Percentiles rank a stretch among this genome's conserved stretches.
phyloP scores from a whole-genome alignment of 805 yeast species.

The Hanseniaspora clermontiae region DNA sequence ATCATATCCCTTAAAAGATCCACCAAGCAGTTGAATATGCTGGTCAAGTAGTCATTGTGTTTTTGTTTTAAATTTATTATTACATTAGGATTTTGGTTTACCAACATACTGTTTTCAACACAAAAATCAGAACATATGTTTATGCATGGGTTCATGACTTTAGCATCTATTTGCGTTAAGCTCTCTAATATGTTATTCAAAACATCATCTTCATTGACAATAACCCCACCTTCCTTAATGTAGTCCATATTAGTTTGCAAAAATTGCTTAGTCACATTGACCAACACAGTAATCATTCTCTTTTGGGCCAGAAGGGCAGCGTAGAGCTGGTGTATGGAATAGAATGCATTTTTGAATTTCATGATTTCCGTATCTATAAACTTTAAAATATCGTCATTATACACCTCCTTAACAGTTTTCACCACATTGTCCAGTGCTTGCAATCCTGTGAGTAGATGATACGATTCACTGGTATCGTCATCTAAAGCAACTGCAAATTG shows the following conservation, averaged over 20 bases:
- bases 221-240: conserved; percentile 14
- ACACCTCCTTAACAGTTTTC: conserved; percentile 18
- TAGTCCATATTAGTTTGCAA: conserved; percentile 21
- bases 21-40: not conserved
- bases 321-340: conserved; percentile 36
- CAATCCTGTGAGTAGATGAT: conserved; percentile 7
- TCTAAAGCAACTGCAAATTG: conserved; percentile 2
- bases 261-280: conserved; percentile 21
- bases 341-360: not conserved
- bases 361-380: not conserved
- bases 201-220: not conserved
- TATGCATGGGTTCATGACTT: not conserved
- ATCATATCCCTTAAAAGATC: not conserved
- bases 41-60: not conserved
- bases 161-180: not conserved
- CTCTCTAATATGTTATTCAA: not conserved
- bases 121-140: not conserved
- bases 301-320: conserved; percentile 23
- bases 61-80: not conserved
- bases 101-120: conserved; percentile 10
- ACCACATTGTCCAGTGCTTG: conserved; percentile 24
- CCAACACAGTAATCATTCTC: conserved; percentile 17
- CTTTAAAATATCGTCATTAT: not conserved
- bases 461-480: not conserved
- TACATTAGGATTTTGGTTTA: not conserved